phyloP scores from a whole-genome alignment of 106 monocot species.

The Allium cepa region DNA sequence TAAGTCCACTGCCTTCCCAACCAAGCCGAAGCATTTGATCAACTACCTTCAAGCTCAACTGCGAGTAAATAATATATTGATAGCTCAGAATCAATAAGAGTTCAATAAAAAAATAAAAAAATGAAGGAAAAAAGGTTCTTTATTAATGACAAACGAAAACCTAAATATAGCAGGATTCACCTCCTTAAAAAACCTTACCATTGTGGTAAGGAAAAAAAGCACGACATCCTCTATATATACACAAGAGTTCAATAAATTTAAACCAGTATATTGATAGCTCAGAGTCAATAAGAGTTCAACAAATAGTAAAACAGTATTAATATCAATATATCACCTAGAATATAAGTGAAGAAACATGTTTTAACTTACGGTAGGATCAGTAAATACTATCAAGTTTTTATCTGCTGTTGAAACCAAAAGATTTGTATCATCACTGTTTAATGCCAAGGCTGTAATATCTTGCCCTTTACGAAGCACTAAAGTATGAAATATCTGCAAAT shows the following conservation, averaged over 20 bases:
- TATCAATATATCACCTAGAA: not conserved
- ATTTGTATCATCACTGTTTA: slow-evolving; percentile 83
- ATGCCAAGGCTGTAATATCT: slow-evolving; percentile 69
- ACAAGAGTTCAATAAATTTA: not conserved
- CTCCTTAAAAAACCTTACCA: too few species aligned
- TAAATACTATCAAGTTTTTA: slow-evolving; percentile 84
- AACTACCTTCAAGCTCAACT: slow-evolving; percentile 97
- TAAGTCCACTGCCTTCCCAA: slow-evolving; percentile 64
- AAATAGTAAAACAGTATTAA: not conserved
- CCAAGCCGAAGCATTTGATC: slow-evolving; percentile 98
- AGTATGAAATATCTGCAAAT: slow-evolving; percentile 66
- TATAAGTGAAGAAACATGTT: not conserved
- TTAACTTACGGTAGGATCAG: slow-evolving; percentile 80
- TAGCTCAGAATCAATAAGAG: not conserved
- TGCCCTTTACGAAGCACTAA: slow-evolving; percentile 60
- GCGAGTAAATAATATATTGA: slow-evolving; percentile 9
- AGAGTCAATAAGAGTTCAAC: not conserved
- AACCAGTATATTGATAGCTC: not conserved
- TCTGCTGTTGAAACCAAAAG: slow-evolving; percentile 90
- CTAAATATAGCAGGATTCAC: too few species aligned
- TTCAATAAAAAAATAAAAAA: not conserved
- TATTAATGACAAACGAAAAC: too few species aligned
- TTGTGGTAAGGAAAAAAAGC: too few species aligned
- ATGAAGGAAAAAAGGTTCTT: not conserved
- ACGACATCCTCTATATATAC: too few species aligned